These are phyloP conservation scores for Diaporthe ilicicola DNA, from an alignment of 2,329 filamentous ascomycete genomes.

Conservation along the genomic window DNA sequence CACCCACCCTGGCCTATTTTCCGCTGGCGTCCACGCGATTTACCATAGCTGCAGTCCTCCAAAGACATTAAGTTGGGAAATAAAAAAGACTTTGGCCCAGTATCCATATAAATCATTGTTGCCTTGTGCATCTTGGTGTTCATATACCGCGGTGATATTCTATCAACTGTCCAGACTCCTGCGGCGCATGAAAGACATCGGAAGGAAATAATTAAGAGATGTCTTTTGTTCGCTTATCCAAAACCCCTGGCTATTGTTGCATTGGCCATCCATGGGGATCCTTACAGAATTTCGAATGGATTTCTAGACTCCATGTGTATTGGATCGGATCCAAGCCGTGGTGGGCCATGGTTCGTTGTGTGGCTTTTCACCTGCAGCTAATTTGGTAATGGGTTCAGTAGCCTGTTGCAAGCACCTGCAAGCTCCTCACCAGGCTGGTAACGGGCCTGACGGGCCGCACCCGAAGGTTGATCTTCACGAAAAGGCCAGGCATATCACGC, in stretches of 20 bases:
- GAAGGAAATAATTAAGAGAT: neutral
- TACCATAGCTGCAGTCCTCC: neutral
- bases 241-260: neutral
- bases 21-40: neutral
- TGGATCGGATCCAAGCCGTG: conserved; percentile 2
- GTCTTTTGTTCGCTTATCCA: neutral
- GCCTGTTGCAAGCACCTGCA: neutral
- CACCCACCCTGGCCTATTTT: neutral
- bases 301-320: too few species aligned
- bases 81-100: too few species aligned
- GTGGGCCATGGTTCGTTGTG: neutral
- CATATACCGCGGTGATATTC: neutral
- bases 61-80: neutral
- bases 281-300: neutral
- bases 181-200: neutral
- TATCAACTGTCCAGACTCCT: neutral
- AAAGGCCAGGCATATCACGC: conserved; percentile 32
- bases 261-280: neutral
- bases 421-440: neutral
- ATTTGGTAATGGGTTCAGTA: neutral
- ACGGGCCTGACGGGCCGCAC: neutral
- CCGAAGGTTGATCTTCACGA: neutral
- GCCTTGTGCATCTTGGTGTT: neutral
- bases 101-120: neutral
- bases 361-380: neutral